Conservation (phyloP, 805 yeast species). For the Yarrowia yakushimensis region DNA sequence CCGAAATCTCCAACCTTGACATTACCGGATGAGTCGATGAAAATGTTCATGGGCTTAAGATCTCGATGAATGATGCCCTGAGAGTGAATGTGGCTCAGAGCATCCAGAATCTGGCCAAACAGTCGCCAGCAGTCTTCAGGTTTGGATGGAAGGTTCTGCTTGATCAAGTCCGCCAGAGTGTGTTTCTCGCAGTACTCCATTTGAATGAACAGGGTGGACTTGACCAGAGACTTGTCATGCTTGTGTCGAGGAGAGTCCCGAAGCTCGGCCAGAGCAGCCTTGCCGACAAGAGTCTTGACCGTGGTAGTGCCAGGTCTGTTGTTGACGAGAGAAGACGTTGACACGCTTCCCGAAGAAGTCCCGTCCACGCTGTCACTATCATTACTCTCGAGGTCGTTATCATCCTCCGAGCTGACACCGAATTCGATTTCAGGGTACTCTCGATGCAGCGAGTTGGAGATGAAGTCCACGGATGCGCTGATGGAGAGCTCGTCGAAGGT, state of each 20-base stretch:
- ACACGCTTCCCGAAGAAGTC: not conserved
- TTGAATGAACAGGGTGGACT: slow-evolving; percentile 83
- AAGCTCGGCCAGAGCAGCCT: slow-evolving; percentile 22
- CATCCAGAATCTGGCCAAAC: slow-evolving; percentile 83
- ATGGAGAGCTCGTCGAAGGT: slow-evolving; percentile 27
- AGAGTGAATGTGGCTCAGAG: slow-evolving; percentile 82
- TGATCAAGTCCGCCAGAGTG: slow-evolving; percentile 78
- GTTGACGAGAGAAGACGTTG: not conserved
- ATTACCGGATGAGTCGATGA: slow-evolving; percentile 84
- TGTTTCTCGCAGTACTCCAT: slow-evolving; percentile 99
- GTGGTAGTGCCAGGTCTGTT: not conserved
- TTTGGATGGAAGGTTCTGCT: slow-evolving; percentile 65
- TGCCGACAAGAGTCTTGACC: slow-evolving; percentile 14
- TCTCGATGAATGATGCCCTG: slow-evolving; percentile 96
- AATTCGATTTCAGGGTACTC: slow-evolving; percentile 33
- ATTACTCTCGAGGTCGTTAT: slow-evolving; percentile 16
- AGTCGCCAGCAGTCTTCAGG: slow-evolving; percentile 86
- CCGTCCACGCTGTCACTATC: slow-evolving; percentile 17
- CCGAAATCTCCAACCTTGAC: slow-evolving; percentile 97
- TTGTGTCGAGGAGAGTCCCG: slow-evolving; percentile 13
- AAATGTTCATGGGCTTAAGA: slow-evolving; percentile 91
- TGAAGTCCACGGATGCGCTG: slow-evolving; percentile 32
- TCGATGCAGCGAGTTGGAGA: slow-evolving; percentile 31
- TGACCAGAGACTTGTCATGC: slow-evolving; percentile 34
- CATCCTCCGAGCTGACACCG: slow-evolving; percentile 30